Conservation (phyloP, 2,329 filamentous ascomycete genomes). For the Cladosporium phlei region DNA sequence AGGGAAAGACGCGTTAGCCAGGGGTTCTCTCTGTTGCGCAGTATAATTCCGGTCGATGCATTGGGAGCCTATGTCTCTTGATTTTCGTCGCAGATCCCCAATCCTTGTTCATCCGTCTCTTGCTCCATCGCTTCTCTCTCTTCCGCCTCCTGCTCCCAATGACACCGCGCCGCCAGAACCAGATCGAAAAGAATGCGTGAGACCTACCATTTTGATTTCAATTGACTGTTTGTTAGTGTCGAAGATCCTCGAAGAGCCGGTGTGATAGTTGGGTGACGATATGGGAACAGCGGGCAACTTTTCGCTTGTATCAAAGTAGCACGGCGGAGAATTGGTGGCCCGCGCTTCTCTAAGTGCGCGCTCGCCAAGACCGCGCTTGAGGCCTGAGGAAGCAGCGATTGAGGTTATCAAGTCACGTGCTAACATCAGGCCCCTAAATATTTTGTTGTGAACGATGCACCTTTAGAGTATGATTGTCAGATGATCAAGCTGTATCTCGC, state of each 20-base stretch:
- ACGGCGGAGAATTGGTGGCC: neutral
- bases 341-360: neutral
- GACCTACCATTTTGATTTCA: constrained; percentile 14
- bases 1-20: constrained; percentile 20
- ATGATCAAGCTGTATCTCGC: too few species aligned
- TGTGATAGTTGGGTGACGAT: constrained; percentile 4
- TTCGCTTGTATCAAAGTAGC: constrained; percentile 11
- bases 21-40: neutral
- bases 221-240: constrained; percentile 15
- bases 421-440: too few species aligned
- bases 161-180: constrained; percentile 6
- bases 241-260: constrained; percentile 16
- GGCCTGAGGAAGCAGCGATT: neutral
- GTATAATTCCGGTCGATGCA: neutral
- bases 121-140: neutral
- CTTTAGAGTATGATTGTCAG: too few species aligned
- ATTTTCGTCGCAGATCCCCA: too few species aligned
- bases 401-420: too few species aligned
- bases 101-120: too few species aligned
- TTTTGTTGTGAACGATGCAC: too few species aligned
- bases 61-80: too few species aligned
- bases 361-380: constrained; percentile 1
- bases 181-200: neutral
- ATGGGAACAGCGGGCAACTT: constrained; percentile 5
- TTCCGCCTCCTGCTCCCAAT: neutral